Base-by-base conservation (phyloP, 1,284 basidiomycete species). In the Gomphus bonarii region DNA sequence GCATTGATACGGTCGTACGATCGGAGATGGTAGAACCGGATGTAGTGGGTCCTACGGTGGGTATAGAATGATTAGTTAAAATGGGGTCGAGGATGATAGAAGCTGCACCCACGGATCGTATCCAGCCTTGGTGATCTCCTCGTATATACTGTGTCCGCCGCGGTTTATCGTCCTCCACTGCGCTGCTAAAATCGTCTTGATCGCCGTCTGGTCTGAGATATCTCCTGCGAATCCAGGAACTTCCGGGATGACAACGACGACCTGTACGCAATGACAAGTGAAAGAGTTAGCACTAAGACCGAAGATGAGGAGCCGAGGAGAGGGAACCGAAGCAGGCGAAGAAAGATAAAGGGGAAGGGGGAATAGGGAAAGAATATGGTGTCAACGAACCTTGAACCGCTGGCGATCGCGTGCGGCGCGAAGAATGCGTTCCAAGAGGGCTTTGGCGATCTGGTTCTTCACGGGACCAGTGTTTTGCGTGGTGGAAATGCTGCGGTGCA, bases 1-100 rank as follows among this genome's bases (percentile, higher is more conserved):
- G 85, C 84, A 66, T 95, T 95, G 70, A 97, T 91, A 31, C 94
- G 79, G 67, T 97, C 95, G 68, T 95, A 97, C 1, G 85, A 76
- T 43, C 94, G 80, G 35, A 97, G 75, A 69, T 97, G 91, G 72
- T 89, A 97, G 77, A 95, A 91, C 18, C 85, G 79, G 62, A 91
- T 87, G 68, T 86, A 91, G 61, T 88, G 9, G 9, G 8, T 12
- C 1, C 33, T 35, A 6, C 8, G 11, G 2, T 2, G 33, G 1
- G 11, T 25, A 4, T 25, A 2, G 4, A 25, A 4, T 25, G 25
- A 25, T 25, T 12, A 4, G 1, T 10, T 4, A 33, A 33, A 12
- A 12, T 35, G 8, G 11, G 33, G 33, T 10, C 11, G 7, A 35
- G 8, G 38, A 40, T 14, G 12, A n/a, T 40, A 11, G 1, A 16